phyloP scores from a whole-genome alignment of 306 rosid species.

The Cucurbita maxima region DNA sequence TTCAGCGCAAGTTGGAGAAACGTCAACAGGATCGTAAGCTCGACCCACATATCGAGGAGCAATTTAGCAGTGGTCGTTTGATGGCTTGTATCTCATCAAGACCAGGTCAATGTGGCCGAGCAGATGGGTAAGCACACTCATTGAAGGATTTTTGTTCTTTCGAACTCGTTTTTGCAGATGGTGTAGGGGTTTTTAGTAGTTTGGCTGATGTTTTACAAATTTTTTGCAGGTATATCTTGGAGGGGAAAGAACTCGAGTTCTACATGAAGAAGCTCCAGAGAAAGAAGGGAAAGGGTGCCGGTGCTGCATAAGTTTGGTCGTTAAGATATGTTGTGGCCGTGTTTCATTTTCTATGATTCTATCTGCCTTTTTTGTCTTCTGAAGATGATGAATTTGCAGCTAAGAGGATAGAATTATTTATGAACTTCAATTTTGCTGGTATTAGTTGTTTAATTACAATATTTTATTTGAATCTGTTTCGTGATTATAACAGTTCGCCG shows the following conservation, averaged over 20 bases:
- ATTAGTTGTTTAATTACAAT: neutral
- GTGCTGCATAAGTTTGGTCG: neutral
- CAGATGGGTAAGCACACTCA: neutral
- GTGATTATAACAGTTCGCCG: neutral
- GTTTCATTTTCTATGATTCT: neutral
- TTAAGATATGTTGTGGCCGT: neutral
- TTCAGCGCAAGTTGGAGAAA: neutral
- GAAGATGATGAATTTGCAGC: neutral
- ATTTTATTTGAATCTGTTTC: neutral
- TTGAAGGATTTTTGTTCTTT: neutral
- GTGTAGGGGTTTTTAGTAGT: neutral
- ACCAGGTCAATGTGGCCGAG: slow-evolving; percentile 4
- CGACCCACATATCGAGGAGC: slow-evolving; percentile 1
- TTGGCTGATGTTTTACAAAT: neutral
- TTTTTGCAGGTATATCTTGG: neutral
- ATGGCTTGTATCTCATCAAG: slow-evolving; percentile 5
- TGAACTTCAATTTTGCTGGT: neutral
- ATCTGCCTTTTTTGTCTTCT: neutral
- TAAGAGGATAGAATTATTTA: neutral
- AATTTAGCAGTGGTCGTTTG: slow-evolving; percentile 7
- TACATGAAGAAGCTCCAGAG: slow-evolving; percentile 6
- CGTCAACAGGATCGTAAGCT: slow-evolving; percentile 6
- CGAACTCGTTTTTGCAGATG: neutral
- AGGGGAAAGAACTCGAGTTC: slow-evolving; percentile 4
- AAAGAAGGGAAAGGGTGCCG: slow-evolving; percentile 7